Evolutionary conservation across 768 basidiomycete genomes (phyloP), one percentile per base, ranked within the genome.

Genomic region (Tylopilus felleus): DNA sequence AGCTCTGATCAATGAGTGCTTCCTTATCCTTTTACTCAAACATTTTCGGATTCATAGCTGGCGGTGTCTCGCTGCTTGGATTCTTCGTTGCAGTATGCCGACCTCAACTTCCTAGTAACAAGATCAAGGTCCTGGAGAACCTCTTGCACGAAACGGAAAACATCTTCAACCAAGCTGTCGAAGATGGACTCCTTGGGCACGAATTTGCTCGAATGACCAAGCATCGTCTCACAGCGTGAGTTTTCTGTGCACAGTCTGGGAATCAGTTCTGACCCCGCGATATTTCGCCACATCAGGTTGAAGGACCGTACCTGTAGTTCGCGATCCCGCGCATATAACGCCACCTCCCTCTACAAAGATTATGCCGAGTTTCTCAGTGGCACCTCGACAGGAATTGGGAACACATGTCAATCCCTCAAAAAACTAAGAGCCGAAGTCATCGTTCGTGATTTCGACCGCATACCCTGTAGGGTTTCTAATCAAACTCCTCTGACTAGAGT

Each of bases 51-150:
- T 27, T 27, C 25, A n/a, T n/a, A n/a, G n/a, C n/a, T n/a, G n/a
- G n/a, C n/a, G n/a, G n/a, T n/a, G n/a, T n/a, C n/a, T n/a, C n/a
- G n/a, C n/a, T n/a, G n/a, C n/a, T n/a, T n/a, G n/a, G n/a, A n/a
- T n/a, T n/a, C n/a, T 3, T 27, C 7, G 25, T 45, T 2, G 21
- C 40, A 7, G 51, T 19, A 14, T 53, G 45, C 1, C 49, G 49
- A 2, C 45, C 52, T 14, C 49, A 48, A 8, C 59, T 60, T 27
- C 59, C 56, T 1, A 51, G 59, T 14, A 29, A 21, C 25, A 58
- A 21, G 36, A 60, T 60, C 14, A 51, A 48, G 2, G 41, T 4
- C 2, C n/a, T 58, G 17, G 59, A 58, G 7, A 19, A 29, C 2
- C 14, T 52, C 2, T 3, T 59, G 19, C 43, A 59, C 1, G 50